Conservation (phyloP, 345 rosid species). For the Xanthoceras sorbifolium region DNA sequence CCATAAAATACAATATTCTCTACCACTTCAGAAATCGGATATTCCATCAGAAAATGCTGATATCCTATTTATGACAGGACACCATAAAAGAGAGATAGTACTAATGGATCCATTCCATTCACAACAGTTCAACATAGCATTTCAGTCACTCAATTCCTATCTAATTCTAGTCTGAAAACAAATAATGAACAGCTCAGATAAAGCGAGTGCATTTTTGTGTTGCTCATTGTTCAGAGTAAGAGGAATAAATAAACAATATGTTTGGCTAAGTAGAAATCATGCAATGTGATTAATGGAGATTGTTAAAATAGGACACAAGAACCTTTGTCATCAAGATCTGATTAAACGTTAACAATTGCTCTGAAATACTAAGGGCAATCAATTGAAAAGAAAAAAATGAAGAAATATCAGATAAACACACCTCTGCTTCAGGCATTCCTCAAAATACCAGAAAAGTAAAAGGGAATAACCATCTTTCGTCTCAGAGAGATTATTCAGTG, state of each 20-base stretch:
- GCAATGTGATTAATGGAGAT: background rate
- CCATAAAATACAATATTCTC: no score
- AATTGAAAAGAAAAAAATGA: background rate
- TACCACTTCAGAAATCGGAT: no score
- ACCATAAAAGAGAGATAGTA: background rate
- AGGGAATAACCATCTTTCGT: conserved; percentile 91
- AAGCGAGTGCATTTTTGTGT: background rate
- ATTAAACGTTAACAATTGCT: background rate
- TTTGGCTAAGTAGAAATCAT: background rate
- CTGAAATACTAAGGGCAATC: background rate
- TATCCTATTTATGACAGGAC: no score
- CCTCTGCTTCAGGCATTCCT: conserved; percentile 97
- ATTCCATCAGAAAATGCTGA: no score
- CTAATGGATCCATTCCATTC: background rate
- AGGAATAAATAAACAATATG: background rate
- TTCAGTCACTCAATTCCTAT: conserved; percentile 6
- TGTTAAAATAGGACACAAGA: background rate
- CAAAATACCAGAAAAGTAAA: conserved; percentile 95
- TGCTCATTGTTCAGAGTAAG: background rate
- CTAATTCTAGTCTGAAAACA: background rate
- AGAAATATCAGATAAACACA: conserved; percentile 22
- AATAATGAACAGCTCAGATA: background rate
- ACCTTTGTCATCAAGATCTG: background rate
- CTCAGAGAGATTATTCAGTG: conserved; percentile 69
- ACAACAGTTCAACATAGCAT: background rate